Percentiles rank a stretch among this genome's conserved stretches.
These are phyloP conservation scores for Phaffia rhodozyma DNA, from an alignment of 1,284 basidiomycete genomes.

Conservation along the genomic window DNA sequence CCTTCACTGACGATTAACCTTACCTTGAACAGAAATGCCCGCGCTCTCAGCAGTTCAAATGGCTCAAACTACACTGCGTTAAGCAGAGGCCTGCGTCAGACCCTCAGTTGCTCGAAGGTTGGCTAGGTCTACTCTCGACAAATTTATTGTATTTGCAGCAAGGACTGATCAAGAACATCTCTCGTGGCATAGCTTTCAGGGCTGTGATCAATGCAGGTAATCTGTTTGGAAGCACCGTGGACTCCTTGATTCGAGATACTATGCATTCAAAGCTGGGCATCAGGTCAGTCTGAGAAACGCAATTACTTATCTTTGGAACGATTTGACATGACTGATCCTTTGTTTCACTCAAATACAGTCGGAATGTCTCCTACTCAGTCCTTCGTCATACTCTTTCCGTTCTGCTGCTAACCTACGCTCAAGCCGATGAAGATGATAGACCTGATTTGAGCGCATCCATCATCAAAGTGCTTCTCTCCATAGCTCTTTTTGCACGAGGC, in stretches of 20 bases:
- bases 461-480: not conserved
- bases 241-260: not conserved
- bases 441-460: not conserved
- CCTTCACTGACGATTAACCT: too few species aligned
- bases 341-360: not conserved
- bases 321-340: not conserved
- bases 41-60: not conserved
- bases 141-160: not conserved
- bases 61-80: conserved; percentile 13
- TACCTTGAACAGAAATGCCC: too few species aligned
- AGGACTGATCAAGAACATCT: not conserved
- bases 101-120: conserved; percentile 1
- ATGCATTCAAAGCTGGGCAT: conserved; percentile 2
- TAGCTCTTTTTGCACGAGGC: not conserved
- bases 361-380: not conserved
- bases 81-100: conserved; percentile 5
- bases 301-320: not conserved
- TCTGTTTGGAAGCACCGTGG: not conserved
- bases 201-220: conserved; percentile 1
- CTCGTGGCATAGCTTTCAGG: not conserved
- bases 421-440: not conserved
- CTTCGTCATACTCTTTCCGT: not conserved
- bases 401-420: not conserved
- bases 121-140: too few species aligned
- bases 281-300: not conserved